Base-by-base conservation (phyloP, 371 early-diverging fungal species). In the Mucor irregularis region DNA sequence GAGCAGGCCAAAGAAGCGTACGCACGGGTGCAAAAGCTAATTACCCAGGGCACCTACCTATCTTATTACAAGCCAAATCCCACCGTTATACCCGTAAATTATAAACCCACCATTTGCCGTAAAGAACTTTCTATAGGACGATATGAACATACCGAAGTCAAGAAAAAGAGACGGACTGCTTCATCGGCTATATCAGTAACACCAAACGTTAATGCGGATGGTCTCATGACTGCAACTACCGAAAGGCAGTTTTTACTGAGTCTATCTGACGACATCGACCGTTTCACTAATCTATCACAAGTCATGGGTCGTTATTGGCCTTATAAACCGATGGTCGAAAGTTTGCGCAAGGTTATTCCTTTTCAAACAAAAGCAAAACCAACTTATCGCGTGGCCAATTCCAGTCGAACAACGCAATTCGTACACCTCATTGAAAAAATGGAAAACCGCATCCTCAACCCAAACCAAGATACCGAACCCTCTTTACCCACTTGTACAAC, bases 1-100 rank as follows among this genome's bases (percentile, higher is more conserved):
- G 74, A 56, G 30, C 73, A 74, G 11, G 84, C 90, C 2, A 82
- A 86, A 53, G 74, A 73, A 13, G 60, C 81, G 1, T 90, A 91
- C 68, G 70, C 75, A 5, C 53, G 57, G 24, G 81, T 91, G 1
- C 88, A 90, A 44, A 51, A 69, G 0, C 69, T 81, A 7, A 73
- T 77, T n/a, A 53, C 68, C 3, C 43, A 55, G 9, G 61, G 68
- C 1, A 49, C 44, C 2, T 11, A 17, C 7, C 13, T 74, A 6
- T 37, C 38, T 10, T 76, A 66, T 26, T 65, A 54, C 10, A 25
- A 28, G 2, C 28, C 55, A 1, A 69, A 74, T 30, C 70, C 79
- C 28, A 45, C 61, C 9, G 49, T 89, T 39, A 40, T 89, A 16
- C 85, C 88, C 2, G 29, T 21, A 0, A 67, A 69, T 10, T 72